A percentile compares a stretch with the other conserved stretches of the same genome.
phyloP scores from a whole-genome alignment of 164 flowering plant species.

The Platanus orientalis region DNA sequence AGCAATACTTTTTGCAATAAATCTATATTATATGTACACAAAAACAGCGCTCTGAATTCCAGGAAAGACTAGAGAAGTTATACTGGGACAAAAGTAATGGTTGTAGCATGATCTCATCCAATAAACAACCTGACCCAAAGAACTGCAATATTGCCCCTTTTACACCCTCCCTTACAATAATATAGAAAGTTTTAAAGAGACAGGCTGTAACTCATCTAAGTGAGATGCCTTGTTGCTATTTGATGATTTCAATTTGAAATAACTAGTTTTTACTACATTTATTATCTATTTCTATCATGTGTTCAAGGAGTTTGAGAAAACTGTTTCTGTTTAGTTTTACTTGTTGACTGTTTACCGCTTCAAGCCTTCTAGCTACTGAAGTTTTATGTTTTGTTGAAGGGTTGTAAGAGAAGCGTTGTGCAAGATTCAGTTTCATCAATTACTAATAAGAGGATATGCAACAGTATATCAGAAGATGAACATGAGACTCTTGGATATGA shows the following conservation, averaged over 20 bases:
- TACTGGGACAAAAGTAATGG: no score
- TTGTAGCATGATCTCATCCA: no score
- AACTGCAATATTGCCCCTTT: no score
- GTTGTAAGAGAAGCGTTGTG: conserved; percentile 30
- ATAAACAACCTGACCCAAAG: no score
- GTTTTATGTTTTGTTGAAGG: conserved; percentile 32
- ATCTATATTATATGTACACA: no score
- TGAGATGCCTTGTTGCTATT: neutral
- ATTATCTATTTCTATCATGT: no score
- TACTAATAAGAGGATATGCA: conserved; percentile 21
- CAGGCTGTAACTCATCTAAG: no score
- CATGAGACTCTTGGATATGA: conserved; percentile 49
- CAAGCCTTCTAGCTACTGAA: neutral
- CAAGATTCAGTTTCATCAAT: conserved; percentile 35
- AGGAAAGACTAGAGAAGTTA: no score
- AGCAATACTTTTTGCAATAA: no score
- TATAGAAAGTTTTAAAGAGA: no score
- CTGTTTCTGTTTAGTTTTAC: neutral
- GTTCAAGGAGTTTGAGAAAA: neutral
- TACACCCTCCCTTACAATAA: no score
- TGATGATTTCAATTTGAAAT: neutral
- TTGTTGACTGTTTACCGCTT: neutral
- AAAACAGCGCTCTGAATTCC: no score
- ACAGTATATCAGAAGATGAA: conserved; percentile 19
- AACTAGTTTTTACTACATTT: neutral